phyloP scores from a whole-genome alignment of 2,329 filamentous ascomycete species.

The Diaporthe australafricana region DNA sequence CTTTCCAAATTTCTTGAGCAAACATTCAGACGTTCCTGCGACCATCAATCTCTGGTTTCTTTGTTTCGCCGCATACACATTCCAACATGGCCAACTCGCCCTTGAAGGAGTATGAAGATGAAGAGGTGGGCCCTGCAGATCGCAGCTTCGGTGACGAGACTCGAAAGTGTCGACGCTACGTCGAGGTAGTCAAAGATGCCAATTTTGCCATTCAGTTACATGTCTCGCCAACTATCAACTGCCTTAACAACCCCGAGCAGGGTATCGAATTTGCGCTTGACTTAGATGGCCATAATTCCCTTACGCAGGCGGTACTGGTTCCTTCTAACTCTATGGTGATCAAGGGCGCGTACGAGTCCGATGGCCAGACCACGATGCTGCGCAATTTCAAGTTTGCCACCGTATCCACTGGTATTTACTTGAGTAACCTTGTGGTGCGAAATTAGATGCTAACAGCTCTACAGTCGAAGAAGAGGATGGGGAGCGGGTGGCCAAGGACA shows the following conservation, averaged over 20 bases:
- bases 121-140: conserved; percentile 16
- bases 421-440: not conserved
- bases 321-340: not conserved
- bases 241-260: conserved; percentile 28
- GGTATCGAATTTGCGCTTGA: not conserved
- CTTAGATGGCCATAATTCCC: not conserved
- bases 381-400: not conserved
- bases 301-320: not conserved
- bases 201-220: conserved; percentile 41
- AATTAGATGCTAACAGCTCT: not conserved
- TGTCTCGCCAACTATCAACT: not conserved
- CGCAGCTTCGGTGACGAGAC: not conserved
- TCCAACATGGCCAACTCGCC: not conserved
- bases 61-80: not conserved
- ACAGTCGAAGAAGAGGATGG: conserved; percentile 20
- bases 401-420: not conserved
- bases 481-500: not conserved
- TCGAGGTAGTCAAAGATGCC: conserved; percentile 44
- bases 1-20: not conserved
- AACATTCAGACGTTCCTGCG: not conserved
- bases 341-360: not conserved
- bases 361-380: not conserved
- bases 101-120: conserved; percentile 7
- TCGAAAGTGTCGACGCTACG: conserved; percentile 38
- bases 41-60: not conserved